These are phyloP conservation scores for Striga hermonthica DNA, from an alignment of 305 asterid genomes.

Conservation along the genomic window DNA sequence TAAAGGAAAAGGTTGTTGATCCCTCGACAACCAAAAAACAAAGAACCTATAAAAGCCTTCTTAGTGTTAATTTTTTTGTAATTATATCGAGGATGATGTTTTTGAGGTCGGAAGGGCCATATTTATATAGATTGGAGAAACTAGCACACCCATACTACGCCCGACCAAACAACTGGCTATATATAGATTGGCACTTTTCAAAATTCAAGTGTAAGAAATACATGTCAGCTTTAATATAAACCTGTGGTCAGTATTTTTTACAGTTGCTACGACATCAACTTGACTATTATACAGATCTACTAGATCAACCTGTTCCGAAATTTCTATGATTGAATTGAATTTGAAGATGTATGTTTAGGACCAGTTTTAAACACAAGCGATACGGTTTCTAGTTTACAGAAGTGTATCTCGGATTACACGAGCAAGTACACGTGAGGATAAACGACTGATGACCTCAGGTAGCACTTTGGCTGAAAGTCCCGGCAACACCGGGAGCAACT, in stretches of 20 bases:
- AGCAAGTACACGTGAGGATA: constrained; percentile 81
- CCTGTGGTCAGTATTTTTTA: not conserved
- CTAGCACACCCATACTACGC: too few species aligned
- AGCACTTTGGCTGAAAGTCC: constrained; percentile 81
- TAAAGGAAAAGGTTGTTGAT: too few species aligned
- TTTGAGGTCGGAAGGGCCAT: too few species aligned
- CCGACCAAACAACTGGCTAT: too few species aligned
- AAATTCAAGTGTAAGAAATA: not conserved
- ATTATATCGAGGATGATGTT: too few species aligned
- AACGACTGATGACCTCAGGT: constrained; percentile 77
- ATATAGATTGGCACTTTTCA: not conserved
- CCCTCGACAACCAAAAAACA: too few species aligned
- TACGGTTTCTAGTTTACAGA: constrained; percentile 34
- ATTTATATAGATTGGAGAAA: too few species aligned
- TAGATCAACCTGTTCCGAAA: not conserved
- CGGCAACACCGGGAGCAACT: constrained; percentile 88
- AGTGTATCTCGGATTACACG: constrained; percentile 70
- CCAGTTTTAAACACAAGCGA: constrained; percentile 25
- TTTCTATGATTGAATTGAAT: constrained; percentile 12
- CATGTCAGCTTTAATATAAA: not conserved
- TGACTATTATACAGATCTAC: not conserved
- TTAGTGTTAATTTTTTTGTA: too few species aligned
- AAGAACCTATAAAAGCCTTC: too few species aligned
- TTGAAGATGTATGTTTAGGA: constrained; percentile 28
- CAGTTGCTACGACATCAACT: not conserved